Evolutionary conservation across 768 basidiomycete genomes (phyloP).

Genomic region (Naganishia kalamii): DNA sequence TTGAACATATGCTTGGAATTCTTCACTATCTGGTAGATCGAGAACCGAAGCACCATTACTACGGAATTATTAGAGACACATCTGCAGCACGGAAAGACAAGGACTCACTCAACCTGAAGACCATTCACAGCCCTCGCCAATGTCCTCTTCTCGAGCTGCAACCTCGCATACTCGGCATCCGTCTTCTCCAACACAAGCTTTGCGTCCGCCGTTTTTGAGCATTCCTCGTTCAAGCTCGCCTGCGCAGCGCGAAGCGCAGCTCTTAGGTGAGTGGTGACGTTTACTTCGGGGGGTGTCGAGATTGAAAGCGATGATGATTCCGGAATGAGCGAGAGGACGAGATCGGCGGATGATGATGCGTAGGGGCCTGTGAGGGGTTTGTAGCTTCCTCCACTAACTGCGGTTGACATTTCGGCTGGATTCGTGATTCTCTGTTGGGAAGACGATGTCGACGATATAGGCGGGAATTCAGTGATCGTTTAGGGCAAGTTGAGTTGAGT

Average conservation of each 20-base stretch:
- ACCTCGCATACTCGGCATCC: background rate
- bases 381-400: constrained; percentile 3
- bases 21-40: background rate
- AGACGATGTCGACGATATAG: background rate
- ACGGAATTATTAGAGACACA: background rate
- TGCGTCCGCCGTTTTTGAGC: constrained; percentile 5
- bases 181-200: constrained; percentile 4
- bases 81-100: background rate
- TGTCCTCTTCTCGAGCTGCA: constrained; percentile 7
- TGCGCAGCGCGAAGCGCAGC: background rate
- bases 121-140: background rate
- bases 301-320: background rate
- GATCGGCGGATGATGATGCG: background rate
- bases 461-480: too few species aligned
- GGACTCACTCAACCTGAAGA: background rate
- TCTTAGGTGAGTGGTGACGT: background rate
- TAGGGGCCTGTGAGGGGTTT: constrained; percentile 9
- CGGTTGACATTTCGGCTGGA: background rate
- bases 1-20: constrained; percentile 1
- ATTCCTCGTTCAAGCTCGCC: background rate
- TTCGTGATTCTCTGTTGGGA: too few species aligned
- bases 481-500: too few species aligned
- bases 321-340: constrained; percentile 8
- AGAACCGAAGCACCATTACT: background rate
- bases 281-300: background rate